phyloP scores from a whole-genome alignment of 2,329 filamentous ascomycete species.

The Arachnomyces sp. region DNA sequence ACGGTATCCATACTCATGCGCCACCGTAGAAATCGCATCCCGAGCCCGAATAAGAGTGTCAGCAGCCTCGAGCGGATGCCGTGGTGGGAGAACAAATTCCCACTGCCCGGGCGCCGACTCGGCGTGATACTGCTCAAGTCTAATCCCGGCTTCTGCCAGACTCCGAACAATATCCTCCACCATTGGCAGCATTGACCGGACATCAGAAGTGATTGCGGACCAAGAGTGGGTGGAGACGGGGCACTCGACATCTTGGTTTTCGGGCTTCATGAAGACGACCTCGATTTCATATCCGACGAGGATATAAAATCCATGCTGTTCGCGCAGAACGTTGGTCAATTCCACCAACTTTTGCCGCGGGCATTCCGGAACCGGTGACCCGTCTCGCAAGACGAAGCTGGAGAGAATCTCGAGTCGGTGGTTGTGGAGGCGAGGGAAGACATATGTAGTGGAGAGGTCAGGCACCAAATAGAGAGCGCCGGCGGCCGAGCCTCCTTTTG shows the following conservation, averaged over 20 bases:
- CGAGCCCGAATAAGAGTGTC: constrained; percentile 20
- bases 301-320: too few species aligned
- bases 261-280: constrained; percentile 55
- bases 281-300: constrained; percentile 71
- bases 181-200: constrained; percentile 47
- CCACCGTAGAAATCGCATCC: constrained; percentile 13
- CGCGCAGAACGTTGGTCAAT: too few species aligned
- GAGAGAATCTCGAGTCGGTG: too few species aligned
- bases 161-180: constrained; percentile 28
- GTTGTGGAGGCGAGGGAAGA: too few species aligned
- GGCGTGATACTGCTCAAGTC: constrained; percentile 20
- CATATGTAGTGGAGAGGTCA: too few species aligned
- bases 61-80: constrained; percentile 16
- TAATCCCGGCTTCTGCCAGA: constrained; percentile 13
- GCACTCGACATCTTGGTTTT: constrained; percentile 24
- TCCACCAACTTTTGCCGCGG: too few species aligned
- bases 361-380: too few species aligned
- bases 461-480: too few species aligned
- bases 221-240: constrained; percentile 56
- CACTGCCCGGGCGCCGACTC: constrained; percentile 21
- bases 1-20: constrained; percentile 10
- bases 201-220: constrained; percentile 53
- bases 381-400: too few species aligned
- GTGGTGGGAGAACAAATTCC: constrained; percentile 21
- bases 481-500: too few species aligned